Percentiles rank a stretch among this genome's conserved stretches.
Conservation (phyloP, 139 green algal genomes). For the Pseudopediastrum boryanum region DNA sequence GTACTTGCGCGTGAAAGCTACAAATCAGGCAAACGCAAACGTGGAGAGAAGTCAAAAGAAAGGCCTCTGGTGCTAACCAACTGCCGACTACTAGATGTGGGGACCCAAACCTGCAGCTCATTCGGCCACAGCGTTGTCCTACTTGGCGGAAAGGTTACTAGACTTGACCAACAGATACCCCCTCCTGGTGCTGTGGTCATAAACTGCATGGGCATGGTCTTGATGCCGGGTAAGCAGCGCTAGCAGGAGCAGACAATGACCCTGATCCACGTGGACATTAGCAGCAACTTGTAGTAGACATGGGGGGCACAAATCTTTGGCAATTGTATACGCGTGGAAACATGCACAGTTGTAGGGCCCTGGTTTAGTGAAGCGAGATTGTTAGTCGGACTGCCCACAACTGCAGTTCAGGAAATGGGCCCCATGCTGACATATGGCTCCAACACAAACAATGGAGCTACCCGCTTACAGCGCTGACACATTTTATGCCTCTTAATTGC, state of each 20-base stretch:
- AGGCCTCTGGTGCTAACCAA: constrained; percentile 13
- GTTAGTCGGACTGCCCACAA: not conserved
- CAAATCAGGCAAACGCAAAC: too few species aligned
- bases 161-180: constrained; percentile 18
- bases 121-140: constrained; percentile 25
- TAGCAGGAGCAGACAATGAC: too few species aligned
- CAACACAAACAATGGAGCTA: too few species aligned
- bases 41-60: too few species aligned
- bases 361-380: not conserved
- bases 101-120: not conserved
- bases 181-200: constrained; percentile 16
- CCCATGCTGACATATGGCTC: too few species aligned
- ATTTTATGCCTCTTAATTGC: too few species aligned
- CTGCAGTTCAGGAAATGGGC: not conserved
- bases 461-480: too few species aligned
- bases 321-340: not conserved
- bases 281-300: too few species aligned
- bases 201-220: constrained; percentile 25
- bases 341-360: not conserved
- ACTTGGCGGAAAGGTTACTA: not conserved
- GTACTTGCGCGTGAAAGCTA: too few species aligned
- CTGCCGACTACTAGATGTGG: constrained; percentile 7
- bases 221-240: constrained; percentile 48
- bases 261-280: too few species aligned
- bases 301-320: not conserved